Evolutionary conservation across 2,329 filamentous ascomycete species (phyloP).

Genomic region (Trichoderma gracile): DNA sequence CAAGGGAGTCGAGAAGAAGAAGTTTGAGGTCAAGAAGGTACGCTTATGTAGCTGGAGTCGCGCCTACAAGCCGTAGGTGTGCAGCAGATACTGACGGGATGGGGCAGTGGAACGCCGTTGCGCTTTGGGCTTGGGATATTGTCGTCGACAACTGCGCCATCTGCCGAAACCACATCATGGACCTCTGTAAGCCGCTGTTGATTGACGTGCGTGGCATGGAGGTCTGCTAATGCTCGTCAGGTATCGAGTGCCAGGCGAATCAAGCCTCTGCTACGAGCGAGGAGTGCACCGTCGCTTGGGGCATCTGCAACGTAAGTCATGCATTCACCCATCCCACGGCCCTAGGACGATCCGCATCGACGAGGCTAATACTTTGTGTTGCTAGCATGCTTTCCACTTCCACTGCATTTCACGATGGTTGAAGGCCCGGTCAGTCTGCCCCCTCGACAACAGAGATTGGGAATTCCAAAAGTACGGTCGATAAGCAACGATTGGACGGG

Average conservation of each 20-base stretch:
- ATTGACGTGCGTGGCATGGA: not conserved
- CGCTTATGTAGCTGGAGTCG: constrained; percentile 29
- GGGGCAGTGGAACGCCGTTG: constrained; percentile 91
- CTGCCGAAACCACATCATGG: constrained; percentile 99
- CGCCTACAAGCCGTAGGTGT: too few relatives aligned
- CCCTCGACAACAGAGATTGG: constrained; percentile 97
- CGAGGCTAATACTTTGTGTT: constrained; percentile 38
- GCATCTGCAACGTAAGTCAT: constrained; percentile 87
- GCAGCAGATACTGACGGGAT: constrained; percentile 15
- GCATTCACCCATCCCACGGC: not conserved
- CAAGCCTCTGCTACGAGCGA: constrained; percentile 96
- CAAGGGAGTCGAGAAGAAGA: constrained; percentile 74
- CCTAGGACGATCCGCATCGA: not conserved
- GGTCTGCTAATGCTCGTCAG: constrained; percentile 44
- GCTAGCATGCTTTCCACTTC: constrained; percentile 97
- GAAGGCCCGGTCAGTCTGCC: constrained; percentile 98
- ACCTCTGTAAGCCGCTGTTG: constrained; percentile 70
- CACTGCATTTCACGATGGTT: constrained; percentile 99
- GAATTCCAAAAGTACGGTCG: constrained; percentile 98
- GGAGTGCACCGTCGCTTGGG: constrained; percentile 98
- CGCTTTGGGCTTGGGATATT: constrained; percentile 99
- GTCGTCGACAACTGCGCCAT: constrained; percentile 99
- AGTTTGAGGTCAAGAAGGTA: constrained; percentile 99
- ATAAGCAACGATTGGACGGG: constrained; percentile 36
- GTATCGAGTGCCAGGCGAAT: constrained; percentile 98